Evolutionary conservation across 345 rosid genomes (phyloP).

Genomic region (Euphorbia tirucalli): DNA sequence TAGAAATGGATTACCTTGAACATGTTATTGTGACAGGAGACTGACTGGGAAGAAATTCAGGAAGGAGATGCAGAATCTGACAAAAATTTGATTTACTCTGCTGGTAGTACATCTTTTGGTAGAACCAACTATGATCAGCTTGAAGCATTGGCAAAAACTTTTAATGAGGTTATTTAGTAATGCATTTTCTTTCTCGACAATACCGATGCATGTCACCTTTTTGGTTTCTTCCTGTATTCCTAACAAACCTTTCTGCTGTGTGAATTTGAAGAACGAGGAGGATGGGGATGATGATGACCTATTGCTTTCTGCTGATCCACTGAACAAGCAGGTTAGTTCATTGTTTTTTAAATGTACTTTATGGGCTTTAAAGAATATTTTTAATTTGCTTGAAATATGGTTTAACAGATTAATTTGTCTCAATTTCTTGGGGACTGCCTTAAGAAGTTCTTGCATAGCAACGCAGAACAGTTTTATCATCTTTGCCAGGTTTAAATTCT

Average conservation of each 20-base stretch:
- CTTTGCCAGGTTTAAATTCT: slow-evolving; percentile 60
- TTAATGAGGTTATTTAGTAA: slow-evolving; percentile 44
- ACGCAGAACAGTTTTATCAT: slow-evolving; percentile 50
- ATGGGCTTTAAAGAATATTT: neutral
- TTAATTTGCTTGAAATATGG: slow-evolving; percentile 1
- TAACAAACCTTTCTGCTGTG: slow-evolving; percentile 9
- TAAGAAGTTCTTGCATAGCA: slow-evolving; percentile 45
- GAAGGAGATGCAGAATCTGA: slow-evolving; percentile 52
- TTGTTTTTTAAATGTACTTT: neutral
- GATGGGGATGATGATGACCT: slow-evolving; percentile 57
- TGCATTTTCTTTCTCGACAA: too few relatives aligned
- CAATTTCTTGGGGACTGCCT: slow-evolving; percentile 65
- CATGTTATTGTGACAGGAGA: slow-evolving; percentile 41
- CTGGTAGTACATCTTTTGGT: slow-evolving; percentile 43
- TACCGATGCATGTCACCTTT: neutral
- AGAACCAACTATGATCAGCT: slow-evolving; percentile 71
- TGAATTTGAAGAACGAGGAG: slow-evolving; percentile 48
- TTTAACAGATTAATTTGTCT: slow-evolving; percentile 66
- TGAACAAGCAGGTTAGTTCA: slow-evolving; percentile 75
- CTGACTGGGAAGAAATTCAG: slow-evolving; percentile 87
- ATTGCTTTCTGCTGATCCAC: slow-evolving; percentile 52
- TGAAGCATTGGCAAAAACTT: slow-evolving; percentile 71
- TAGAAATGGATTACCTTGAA: neutral
- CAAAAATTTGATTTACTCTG: slow-evolving; percentile 42
- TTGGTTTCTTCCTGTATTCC: neutral